These are phyloP conservation scores for Penicillium frequentans DNA, from an alignment of 2,329 filamentous ascomycete genomes.

Conservation along the genomic window DNA sequence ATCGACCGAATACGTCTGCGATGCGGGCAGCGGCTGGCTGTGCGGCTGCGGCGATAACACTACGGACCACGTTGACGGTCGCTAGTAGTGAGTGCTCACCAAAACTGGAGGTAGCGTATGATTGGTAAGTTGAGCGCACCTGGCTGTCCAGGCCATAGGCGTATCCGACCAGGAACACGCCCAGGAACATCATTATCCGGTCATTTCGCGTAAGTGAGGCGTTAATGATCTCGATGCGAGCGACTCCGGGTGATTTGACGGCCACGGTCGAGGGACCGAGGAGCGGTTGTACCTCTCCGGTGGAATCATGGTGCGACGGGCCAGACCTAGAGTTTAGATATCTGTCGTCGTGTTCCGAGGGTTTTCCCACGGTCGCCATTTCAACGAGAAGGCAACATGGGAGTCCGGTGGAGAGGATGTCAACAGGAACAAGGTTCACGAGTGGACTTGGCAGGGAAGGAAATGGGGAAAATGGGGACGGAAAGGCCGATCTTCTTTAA, in stretches of 20 bases:
- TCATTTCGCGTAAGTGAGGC: not conserved
- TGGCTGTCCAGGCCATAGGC: slow-evolving; percentile 7
- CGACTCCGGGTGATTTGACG: slow-evolving; percentile 4
- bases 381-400: not conserved
- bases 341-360: not conserved
- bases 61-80: slow-evolving; percentile 4
- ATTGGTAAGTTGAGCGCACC: slow-evolving; percentile 6
- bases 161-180: slow-evolving; percentile 5
- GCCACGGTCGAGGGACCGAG: not conserved
- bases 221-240: slow-evolving; percentile 3
- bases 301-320: not conserved
- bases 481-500: not conserved
- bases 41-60: slow-evolving; percentile 4
- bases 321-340: not conserved
- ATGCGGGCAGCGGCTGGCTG: slow-evolving; percentile 4
- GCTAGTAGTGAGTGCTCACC: slow-evolving; percentile 5
- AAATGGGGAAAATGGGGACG: not conserved
- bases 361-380: not conserved
- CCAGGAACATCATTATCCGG: slow-evolving; percentile 1
- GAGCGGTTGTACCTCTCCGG: not conserved
- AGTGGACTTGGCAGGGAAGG: not conserved
- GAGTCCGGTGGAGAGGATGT: not conserved
- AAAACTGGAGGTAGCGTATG: slow-evolving; percentile 6
- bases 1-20: slow-evolving; percentile 5
- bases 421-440: not conserved